phyloP scores from a whole-genome alignment of 345 rosid genomes.

The Salix brachista region DNA sequence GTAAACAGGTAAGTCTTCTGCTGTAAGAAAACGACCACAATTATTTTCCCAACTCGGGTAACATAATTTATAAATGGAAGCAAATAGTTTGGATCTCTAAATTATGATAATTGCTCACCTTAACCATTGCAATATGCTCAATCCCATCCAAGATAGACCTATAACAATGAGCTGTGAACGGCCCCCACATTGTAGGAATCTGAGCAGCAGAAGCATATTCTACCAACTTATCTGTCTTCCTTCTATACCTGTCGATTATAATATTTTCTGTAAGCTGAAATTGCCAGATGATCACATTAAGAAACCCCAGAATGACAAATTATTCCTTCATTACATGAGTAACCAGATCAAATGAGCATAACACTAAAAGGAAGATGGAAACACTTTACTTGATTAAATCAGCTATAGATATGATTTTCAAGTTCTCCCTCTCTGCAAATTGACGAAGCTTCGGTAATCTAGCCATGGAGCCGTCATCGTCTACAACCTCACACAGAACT shows the following conservation, averaged over 20 bases:
- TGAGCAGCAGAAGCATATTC: slow-evolving; percentile 71
- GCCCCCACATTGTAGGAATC: slow-evolving; percentile 94
- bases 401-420: slow-evolving; percentile 68
- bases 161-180: slow-evolving; percentile 74
- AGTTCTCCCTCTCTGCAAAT: slow-evolving; percentile 56
- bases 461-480: slow-evolving; percentile 93
- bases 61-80: neutral
- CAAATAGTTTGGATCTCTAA: neutral
- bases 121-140: slow-evolving; percentile 97
- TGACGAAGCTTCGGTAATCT: slow-evolving; percentile 69
- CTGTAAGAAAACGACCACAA: neutral
- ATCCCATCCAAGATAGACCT: slow-evolving; percentile 80
- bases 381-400: slow-evolving; percentile 65
- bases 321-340: too few relatives aligned
- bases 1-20: neutral
- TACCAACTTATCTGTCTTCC: slow-evolving; percentile 77
- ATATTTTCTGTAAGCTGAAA: neutral
- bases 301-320: neutral
- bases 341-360: neutral
- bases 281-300: neutral
- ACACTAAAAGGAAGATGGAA: neutral
- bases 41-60: neutral
- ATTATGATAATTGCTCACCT: slow-evolving; percentile 47
- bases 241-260: slow-evolving; percentile 53
- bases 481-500: slow-evolving; percentile 76